Percentiles rank a stretch among this genome's conserved stretches.
phyloP scores from a whole-genome alignment of 75 land plant genomes.

The Larix kaempferi region DNA sequence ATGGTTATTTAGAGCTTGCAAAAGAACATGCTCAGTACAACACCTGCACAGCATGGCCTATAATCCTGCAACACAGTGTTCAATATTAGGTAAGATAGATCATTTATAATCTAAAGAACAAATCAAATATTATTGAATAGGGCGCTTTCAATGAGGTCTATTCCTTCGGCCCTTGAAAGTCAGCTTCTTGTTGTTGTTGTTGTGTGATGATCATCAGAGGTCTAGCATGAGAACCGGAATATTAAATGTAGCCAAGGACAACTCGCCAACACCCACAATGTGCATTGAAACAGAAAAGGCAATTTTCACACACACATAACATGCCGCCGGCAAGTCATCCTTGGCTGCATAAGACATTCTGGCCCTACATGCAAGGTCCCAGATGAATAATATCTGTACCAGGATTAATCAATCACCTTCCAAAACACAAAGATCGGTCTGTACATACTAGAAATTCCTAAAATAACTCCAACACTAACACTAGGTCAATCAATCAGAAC shows the following conservation, averaged over 20 bases:
- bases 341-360: constrained; percentile 10
- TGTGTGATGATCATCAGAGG: background rate
- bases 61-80: too few relatives aligned
- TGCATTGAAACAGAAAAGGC: background rate
- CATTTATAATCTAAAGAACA: too few relatives aligned
- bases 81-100: too few relatives aligned
- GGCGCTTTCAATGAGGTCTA: too few relatives aligned
- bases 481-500: background rate
- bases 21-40: too few relatives aligned
- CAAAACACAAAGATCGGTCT: background rate
- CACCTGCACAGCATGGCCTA: too few relatives aligned
- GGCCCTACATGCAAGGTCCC: constrained; percentile 7
- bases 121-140: too few relatives aligned
- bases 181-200: too few relatives aligned
- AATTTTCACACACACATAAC: background rate
- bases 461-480: background rate
- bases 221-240: background rate
- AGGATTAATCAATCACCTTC: background rate
- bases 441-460: background rate
- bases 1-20: too few relatives aligned
- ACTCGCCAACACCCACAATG: constrained; percentile 4
- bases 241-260: constrained; percentile 11
- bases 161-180: too few relatives aligned
- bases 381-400: constrained; percentile 7
- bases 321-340: constrained; percentile 12